Conservation (phyloP, 2,329 filamentous ascomycete genomes). For the Scedosporium minutisporum region DNA sequence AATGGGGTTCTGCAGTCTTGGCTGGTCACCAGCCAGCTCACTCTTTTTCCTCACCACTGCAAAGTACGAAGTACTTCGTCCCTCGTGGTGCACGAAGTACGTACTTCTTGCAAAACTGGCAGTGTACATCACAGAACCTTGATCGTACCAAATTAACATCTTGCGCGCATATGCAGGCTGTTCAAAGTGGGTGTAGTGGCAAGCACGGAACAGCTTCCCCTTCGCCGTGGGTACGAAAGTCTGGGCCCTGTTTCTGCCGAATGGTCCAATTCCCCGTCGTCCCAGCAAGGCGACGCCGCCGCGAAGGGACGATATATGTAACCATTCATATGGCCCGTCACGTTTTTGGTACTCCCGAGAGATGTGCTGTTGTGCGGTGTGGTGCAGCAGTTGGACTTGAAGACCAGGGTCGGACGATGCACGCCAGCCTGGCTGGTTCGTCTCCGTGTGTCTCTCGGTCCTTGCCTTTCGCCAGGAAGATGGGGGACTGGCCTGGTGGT, state of each 20-base stretch:
- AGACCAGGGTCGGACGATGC: background rate
- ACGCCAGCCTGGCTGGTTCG: background rate
- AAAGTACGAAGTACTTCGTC: background rate
- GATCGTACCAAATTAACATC: background rate
- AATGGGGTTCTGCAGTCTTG: no score
- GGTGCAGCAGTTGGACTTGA: background rate
- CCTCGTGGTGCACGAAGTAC: background rate
- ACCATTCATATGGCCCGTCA: background rate
- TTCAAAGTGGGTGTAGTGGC: background rate
- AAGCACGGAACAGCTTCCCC: background rate
- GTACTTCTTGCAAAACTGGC: no score
- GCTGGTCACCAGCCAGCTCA: no score
- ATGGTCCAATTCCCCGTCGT: background rate
- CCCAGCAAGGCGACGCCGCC: background rate
- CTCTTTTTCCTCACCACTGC: no score
- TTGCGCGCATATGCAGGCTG: conserved; percentile 1
- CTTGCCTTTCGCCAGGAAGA: background rate
- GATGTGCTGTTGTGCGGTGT: no score
- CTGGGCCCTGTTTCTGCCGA: background rate
- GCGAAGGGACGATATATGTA: background rate
- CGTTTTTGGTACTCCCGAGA: background rate
- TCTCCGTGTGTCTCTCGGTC: background rate
- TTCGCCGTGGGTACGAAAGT: background rate
- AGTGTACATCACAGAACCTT: background rate
- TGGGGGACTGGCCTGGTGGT: background rate